Conservation (phyloP, 1,139 yeast species). For the Pichia sp. region DNA sequence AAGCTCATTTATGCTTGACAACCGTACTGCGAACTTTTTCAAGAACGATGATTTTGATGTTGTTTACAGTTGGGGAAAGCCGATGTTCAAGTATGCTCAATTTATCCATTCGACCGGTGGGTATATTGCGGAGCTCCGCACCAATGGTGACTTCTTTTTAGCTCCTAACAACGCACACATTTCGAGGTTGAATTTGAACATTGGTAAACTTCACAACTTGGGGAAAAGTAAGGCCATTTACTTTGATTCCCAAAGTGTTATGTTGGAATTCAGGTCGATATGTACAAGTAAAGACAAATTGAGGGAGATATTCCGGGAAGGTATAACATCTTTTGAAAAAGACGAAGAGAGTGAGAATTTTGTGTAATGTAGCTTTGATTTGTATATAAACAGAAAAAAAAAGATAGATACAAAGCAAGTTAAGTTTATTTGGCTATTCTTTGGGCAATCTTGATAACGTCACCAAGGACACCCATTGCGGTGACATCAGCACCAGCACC, state of each 20-base stretch:
- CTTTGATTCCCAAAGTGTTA: constrained; percentile 66
- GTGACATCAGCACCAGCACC: constrained; percentile 99
- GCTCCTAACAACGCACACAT: constrained; percentile 79
- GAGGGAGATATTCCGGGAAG: constrained; percentile 53
- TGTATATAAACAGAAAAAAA: background rate
- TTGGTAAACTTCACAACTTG: constrained; percentile 26
- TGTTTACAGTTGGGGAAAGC: constrained; percentile 87
- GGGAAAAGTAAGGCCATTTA: constrained; percentile 30
- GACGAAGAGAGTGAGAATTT: constrained; percentile 32
- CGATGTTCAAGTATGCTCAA: constrained; percentile 77
- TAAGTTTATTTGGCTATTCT: constrained; percentile 49
- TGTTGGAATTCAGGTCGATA: constrained; percentile 60
- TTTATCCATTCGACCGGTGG: constrained; percentile 87
- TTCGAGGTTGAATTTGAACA: constrained; percentile 49
- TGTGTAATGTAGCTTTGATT: background rate
- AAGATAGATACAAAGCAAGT: too few relatives aligned
- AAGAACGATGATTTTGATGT: constrained; percentile 52
- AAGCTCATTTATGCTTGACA: constrained; percentile 76
- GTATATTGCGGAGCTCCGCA: constrained; percentile 81
- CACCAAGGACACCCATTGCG: constrained; percentile 97
- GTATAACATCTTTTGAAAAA: constrained; percentile 43
- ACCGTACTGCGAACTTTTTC: constrained; percentile 66
- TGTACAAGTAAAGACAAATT: constrained; percentile 52
- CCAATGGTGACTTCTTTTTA: constrained; percentile 72
- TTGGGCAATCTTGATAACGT: constrained; percentile 84